phyloP scores from a whole-genome alignment of 176 grass and related monocot genomes.

The Hordeum marinum region DNA sequence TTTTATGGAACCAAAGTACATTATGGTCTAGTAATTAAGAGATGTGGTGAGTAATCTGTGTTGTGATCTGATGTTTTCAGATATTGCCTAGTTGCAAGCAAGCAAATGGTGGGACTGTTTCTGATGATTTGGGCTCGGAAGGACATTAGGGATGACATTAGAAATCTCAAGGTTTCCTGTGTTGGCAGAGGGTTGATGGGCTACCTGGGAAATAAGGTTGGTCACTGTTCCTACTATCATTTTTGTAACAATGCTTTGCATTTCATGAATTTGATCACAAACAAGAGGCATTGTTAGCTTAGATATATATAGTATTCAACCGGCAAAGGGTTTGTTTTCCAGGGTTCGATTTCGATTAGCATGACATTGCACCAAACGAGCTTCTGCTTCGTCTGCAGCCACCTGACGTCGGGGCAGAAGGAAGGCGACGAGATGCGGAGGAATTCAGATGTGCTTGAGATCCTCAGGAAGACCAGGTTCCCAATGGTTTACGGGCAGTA shows the following conservation, averaged over 20 bases:
- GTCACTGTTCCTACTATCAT: background rate
- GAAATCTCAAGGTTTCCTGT: slow-evolving; percentile 97
- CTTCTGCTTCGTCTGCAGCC: slow-evolving; percentile 99
- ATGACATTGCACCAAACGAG: slow-evolving; percentile 99
- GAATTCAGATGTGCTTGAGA: slow-evolving; percentile 91
- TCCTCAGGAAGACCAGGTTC: slow-evolving; percentile 88
- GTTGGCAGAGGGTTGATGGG: slow-evolving; percentile 96
- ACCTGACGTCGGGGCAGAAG: slow-evolving; percentile 98
- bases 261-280: background rate
- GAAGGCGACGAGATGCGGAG: slow-evolving; percentile 85
- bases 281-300: slow-evolving; percentile 28
- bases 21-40: background rate
- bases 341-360: slow-evolving; percentile 99
- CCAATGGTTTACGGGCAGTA: slow-evolving; percentile 71
- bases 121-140: slow-evolving; percentile 85
- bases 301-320: slow-evolving; percentile 20
- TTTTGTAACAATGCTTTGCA: background rate
- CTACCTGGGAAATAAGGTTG: slow-evolving; percentile 97
- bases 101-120: slow-evolving; percentile 98
- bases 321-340: slow-evolving; percentile 45
- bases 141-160: slow-evolving; percentile 75
- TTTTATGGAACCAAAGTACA: background rate
- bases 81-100: slow-evolving; percentile 86
- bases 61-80: slow-evolving; percentile 30
- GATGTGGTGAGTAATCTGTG: background rate